Evolutionary conservation across 257 asterid genomes (phyloP).

Genomic region (Rauvolfia tetraphylla): DNA sequence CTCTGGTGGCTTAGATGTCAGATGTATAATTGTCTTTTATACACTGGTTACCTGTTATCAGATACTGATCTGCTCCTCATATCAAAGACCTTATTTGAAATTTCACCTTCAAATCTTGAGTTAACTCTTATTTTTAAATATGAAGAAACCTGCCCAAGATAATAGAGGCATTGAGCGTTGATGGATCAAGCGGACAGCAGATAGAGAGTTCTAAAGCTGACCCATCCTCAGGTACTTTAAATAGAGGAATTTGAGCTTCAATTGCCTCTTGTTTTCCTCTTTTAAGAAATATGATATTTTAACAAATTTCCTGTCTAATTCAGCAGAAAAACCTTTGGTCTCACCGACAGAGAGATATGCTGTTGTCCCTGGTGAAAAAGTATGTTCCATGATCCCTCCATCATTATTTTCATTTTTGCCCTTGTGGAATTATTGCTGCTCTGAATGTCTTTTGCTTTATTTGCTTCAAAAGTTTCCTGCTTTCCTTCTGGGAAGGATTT

Average conservation of each 20-base stretch:
- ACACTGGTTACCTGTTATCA: background rate
- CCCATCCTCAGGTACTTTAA: conserved; percentile 51
- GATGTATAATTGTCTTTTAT: background rate
- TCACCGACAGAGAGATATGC: conserved; percentile 95
- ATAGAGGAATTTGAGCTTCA: background rate
- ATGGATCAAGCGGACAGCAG: conserved; percentile 75
- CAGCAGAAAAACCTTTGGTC: conserved; percentile 64
- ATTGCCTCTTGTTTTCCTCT: background rate
- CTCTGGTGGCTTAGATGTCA: background rate
- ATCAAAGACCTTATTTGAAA: background rate
- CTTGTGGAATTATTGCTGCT: background rate
- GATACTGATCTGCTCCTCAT: background rate
- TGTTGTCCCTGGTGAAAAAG: conserved; percentile 82
- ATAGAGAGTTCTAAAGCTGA: conserved; percentile 70
- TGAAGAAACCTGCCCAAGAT: conserved; percentile 79
- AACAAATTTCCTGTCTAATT: background rate
- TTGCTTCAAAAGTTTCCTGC: background rate
- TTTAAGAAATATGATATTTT: background rate
- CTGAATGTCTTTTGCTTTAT: background rate
- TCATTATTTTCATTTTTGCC: background rate
- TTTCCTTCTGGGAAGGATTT: background rate
- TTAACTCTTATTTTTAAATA: conserved; percentile 4
- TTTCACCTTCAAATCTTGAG: background rate
- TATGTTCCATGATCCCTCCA: conserved; percentile 28
- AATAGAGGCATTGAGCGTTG: conserved; percentile 70